Evolutionary conservation across 1,284 basidiomycete species (phyloP), one percentile per base, ranked within the genome.

Genomic region (Thelephora terrestris): DNA sequence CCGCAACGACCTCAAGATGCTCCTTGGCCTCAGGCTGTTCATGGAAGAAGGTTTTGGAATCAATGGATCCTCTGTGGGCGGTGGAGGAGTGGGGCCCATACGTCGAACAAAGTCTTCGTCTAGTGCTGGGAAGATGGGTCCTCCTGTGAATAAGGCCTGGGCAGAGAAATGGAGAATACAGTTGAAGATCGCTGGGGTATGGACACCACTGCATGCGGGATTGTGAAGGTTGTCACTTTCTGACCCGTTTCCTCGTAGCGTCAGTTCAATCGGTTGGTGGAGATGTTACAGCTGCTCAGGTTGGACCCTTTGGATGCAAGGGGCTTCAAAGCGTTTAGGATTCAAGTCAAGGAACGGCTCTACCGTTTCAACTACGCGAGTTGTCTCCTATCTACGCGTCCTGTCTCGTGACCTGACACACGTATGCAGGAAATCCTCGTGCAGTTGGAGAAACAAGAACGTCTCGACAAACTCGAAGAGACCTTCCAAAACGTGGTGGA

Each of bases 331-430:
- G 80, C 81, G 23, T 93, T 85, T 64, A 74, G 92, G 50, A 64
- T 93, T 45, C 81, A 91, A 64, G 91, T 95, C 61, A 96, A 99
- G 67, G 91, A 94, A 62, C 77, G 95, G 32, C 68, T 99, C 47
- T 98, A 88, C 64, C 76, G 91, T 39, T 96, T 96, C 68, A 99
- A 98, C 68, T 94, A 85, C 63, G 92, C 92, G 60, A 60, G 88
- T 71, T 10, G 32, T 50, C 47, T 23, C 32, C 39, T 45, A 10
- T 35, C 20, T 42, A 12, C n/a, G 20, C 32, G 7, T 3, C 12
- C 24, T 20, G 45, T 56, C 14, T 54, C 12, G 12, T 25, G 43
- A 32, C 47, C 20, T 40, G 7, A 20, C 21, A 20, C 17, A n/a
- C 18, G n/a, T 46, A 46, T 32, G 9, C 63, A 94, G 86, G 92